A percentile compares a stretch with the other conserved stretches of the same genome.
Conservation (phyloP, 2,329 filamentous ascomycete species). For the Furcasterigmium sp. region DNA sequence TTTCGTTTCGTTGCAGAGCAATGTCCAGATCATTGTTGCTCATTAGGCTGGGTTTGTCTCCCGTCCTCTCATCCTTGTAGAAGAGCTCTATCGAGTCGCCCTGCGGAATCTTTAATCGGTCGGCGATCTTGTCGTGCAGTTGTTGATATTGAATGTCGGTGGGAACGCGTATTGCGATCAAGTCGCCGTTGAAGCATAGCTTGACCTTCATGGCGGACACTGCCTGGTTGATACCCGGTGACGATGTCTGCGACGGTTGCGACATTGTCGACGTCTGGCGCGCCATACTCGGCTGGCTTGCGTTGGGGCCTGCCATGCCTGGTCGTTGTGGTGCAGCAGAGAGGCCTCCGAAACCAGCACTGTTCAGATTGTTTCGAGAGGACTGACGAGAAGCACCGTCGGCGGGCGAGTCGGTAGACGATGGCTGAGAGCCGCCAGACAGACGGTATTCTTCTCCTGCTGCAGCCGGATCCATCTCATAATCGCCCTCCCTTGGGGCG, state of each 20-base stretch:
- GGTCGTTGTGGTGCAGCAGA: constrained; percentile 38
- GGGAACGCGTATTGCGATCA: constrained; percentile 86
- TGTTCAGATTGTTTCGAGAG: constrained; percentile 59
- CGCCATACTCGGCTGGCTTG: constrained; percentile 29
- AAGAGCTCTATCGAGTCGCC: constrained; percentile 71
- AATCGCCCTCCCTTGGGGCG: constrained; percentile 82
- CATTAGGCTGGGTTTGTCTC: constrained; percentile 67
- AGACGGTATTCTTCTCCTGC: constrained; percentile 67
- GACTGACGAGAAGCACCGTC: constrained; percentile 60
- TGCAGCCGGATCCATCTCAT: constrained; percentile 75
- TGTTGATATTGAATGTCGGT: constrained; percentile 72
- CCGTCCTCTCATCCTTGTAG: constrained; percentile 80
- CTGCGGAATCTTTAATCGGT: constrained; percentile 69
- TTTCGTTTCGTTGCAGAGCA: constrained; percentile 79
- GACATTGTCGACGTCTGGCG: constrained; percentile 42
- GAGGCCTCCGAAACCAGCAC: constrained; percentile 46
- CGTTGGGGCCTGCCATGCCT: constrained; percentile 21
- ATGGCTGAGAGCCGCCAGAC: constrained; percentile 64
- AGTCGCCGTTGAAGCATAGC: constrained; percentile 86
- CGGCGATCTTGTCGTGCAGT: constrained; percentile 77
- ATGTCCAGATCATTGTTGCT: constrained; percentile 77
- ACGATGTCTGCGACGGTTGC: constrained; percentile 51
- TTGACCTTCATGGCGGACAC: constrained; percentile 79
- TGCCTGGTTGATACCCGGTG: constrained; percentile 39
- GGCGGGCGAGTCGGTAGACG: constrained; percentile 56